Base-by-base conservation (phyloP, 1,284 basidiomycete genomes). In the Cryptococcus deneoformans region DNA sequence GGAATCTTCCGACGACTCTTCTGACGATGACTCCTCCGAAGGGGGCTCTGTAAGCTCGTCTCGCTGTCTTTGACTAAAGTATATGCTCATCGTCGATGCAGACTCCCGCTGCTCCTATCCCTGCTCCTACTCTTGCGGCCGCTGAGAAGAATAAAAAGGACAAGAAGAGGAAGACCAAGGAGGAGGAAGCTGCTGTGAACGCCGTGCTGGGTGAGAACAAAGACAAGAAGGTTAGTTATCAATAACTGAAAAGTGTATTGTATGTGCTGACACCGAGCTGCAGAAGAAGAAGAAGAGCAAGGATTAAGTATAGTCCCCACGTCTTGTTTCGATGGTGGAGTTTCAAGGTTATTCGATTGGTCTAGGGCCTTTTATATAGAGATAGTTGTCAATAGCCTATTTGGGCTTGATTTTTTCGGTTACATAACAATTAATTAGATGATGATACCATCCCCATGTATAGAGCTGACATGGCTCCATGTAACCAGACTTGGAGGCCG, bases 81-180 rank as follows among this genome's bases (percentile, higher is more conserved):
- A 45, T 16, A 38, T 39, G 40, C 48, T 8, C 46, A 14, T 29
- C 50, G 34, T 34, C 51, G 10, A 62, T 48, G 11, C 42, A 51
- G 11, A 45, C 51, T 3, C 48, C 51, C 11, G 51, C 45, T 11
- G 34, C 52, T 48, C 52, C 60, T 11, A 51, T 59, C 42, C 53
- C 63, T 16, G 46, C 62, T 37, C 57, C 62, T 50, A 50, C 52
- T 29, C 54, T 44, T 37, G 59, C 63, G 14, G 51, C 61, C n/a
- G 52, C 62, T 59, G 54, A 59, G 9, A 47, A 59, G 29, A 45
- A 47, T 3, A 61, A 62, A 50, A 66, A 70, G 66, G 60, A 68
- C 48, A 70, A 69, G 61, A 67, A 67, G 57, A 68, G 65, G 58
- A 70, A 72, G 66, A 63, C 59, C 58, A 69, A 72, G 63, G 67